Evolutionary conservation across 768 basidiomycete genomes (phyloP).

Genomic region (Agrocybe chaxingu): DNA sequence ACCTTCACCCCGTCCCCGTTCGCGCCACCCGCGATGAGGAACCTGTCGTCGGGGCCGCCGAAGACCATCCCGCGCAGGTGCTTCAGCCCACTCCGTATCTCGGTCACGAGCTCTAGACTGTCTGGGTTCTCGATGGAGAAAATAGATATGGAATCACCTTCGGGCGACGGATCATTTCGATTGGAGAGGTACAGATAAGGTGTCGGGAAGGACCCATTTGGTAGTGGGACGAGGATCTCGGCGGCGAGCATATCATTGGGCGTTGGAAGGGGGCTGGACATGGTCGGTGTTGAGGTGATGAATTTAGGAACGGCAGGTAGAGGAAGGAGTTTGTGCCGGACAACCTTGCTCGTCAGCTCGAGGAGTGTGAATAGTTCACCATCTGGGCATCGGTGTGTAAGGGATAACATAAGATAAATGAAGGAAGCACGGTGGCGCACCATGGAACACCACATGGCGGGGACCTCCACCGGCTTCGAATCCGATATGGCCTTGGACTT

Average conservation of each 20-base stretch:
- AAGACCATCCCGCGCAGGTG: constrained; percentile 71
- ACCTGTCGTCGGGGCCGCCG: constrained; percentile 58
- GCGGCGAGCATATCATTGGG: constrained; percentile 59
- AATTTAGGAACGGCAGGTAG: constrained; percentile 37
- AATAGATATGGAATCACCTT: constrained; percentile 71
- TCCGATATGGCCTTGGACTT: constrained; percentile 42
- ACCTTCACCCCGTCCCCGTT: constrained; percentile 67
- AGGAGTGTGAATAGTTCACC: constrained; percentile 62
- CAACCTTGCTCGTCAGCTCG: constrained; percentile 60
- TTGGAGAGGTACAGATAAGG: constrained; percentile 74
- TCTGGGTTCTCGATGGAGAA: constrained; percentile 51
- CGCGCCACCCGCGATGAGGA: constrained; percentile 62
- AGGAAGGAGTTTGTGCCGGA: constrained; percentile 50
- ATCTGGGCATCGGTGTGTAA: constrained; percentile 33
- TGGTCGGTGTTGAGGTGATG: constrained; percentile 44
- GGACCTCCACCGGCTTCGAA: constrained; percentile 64
- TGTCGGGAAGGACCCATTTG: constrained; percentile 47
- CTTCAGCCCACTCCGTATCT: constrained; percentile 65
- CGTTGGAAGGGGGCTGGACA: constrained; percentile 40
- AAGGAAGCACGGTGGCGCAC: constrained; percentile 32
- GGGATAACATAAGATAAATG: not conserved
- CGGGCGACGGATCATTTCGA: constrained; percentile 65
- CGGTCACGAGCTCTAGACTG: constrained; percentile 47
- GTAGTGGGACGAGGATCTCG: constrained; percentile 60
- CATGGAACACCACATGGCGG: constrained; percentile 61